Evolutionary conservation across 805 yeast genomes (phyloP).

Genomic region (Metschnikowia santaceciliae): DNA sequence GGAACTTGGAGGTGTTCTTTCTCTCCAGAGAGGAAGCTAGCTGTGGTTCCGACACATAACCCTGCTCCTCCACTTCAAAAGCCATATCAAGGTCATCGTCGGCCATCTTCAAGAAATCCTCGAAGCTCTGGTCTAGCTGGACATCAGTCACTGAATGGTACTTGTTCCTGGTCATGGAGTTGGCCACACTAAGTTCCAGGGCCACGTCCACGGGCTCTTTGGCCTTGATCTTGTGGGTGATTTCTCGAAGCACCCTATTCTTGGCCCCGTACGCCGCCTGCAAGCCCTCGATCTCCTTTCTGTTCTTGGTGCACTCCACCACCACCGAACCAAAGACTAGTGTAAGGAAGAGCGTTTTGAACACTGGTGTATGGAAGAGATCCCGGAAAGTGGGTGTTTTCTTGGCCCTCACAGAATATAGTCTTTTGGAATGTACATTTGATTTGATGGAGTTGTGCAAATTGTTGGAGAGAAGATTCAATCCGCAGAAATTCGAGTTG

Average conservation of each 20-base stretch:
- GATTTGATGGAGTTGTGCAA: too few species aligned
- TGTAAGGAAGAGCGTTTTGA: conserved; percentile 36
- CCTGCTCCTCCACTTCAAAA: background rate
- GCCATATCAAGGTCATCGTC: conserved; percentile 19
- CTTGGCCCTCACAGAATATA: conserved; percentile 13
- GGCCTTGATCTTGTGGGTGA: conserved; percentile 24
- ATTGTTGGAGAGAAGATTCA: too few species aligned
- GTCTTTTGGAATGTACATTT: background rate
- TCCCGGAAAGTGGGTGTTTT: conserved; percentile 24
- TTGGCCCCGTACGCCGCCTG: conserved; percentile 37
- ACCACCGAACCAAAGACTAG: conserved; percentile 43
- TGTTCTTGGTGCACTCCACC: conserved; percentile 44
- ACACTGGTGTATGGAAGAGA: conserved; percentile 30
- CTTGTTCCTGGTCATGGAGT: conserved; percentile 38
- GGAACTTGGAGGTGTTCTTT: conserved; percentile 2
- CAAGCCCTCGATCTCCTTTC: conserved; percentile 42
- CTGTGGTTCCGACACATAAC: background rate
- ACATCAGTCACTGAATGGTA: conserved; percentile 32
- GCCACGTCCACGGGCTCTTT: conserved; percentile 42
- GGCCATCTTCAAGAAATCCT: conserved; percentile 30
- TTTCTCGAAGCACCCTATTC: conserved; percentile 29
- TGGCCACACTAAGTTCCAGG: conserved; percentile 37
- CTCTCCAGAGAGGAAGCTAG: background rate
- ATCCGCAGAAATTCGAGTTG: too few species aligned
- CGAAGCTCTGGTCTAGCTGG: conserved; percentile 38